Conservation (phyloP, 257 asterid genomes). For the Nicotiana noctiflora region DNA sequence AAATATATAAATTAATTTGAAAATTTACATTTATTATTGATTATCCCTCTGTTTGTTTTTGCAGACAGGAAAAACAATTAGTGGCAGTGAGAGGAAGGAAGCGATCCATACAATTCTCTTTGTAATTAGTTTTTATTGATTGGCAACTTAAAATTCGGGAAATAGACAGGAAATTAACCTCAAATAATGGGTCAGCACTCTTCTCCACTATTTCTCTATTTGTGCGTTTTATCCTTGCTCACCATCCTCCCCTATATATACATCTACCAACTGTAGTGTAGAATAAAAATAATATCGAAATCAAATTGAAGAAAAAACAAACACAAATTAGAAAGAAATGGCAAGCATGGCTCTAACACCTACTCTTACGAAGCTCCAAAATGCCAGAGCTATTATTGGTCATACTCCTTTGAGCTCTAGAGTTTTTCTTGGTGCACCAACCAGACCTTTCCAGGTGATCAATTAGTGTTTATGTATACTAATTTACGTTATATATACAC, state of each 20-base stretch:
- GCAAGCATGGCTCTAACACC: constrained; percentile 37
- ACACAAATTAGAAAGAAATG: constrained; percentile 8
- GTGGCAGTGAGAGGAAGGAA: not conserved
- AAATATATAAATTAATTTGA: too few species aligned
- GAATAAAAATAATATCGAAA: not conserved
- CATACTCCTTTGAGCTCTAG: constrained; percentile 18
- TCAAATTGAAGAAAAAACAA: not conserved
- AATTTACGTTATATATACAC: too few species aligned
- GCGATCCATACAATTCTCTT: not conserved
- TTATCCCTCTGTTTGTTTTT: not conserved
- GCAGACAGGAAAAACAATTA: not conserved
- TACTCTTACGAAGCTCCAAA: constrained; percentile 36
- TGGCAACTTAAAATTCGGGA: not conserved
- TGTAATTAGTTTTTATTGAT: not conserved
- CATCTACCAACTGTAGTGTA: not conserved
- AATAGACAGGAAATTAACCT: not conserved
- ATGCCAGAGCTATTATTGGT: constrained; percentile 17
- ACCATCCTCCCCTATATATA: constrained; percentile 15
- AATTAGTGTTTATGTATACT: too few species aligned
- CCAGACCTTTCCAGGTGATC: constrained; percentile 34
- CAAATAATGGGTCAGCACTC: constrained; percentile 18
- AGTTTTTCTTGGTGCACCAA: constrained; percentile 16
- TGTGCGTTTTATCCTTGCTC: too few species aligned
- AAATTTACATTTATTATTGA: too few species aligned
- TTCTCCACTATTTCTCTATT: not conserved